Evolutionary conservation across 495 filamentous ascomycete species (phyloP), one percentile per base, ranked within the genome.

Genomic region (Penicillium antarcticum): DNA sequence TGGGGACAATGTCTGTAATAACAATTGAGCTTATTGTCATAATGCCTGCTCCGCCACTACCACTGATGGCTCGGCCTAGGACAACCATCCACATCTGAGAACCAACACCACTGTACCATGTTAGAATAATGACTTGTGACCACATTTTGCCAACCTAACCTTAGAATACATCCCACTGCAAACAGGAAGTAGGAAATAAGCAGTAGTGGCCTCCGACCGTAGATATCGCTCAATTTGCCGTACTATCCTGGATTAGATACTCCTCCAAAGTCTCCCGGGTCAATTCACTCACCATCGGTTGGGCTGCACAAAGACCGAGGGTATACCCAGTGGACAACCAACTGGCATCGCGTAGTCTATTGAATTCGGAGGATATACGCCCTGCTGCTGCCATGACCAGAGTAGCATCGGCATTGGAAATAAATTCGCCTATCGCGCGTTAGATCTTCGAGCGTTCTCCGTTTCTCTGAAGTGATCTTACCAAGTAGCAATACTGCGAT

Each of bases 311-410:
- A 0, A 76, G 67, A 12, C 83, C 83, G 4, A 89, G 62, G 0
- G 74, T 73, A 58, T 85, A 88, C 38, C 75, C 79, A 5, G 83
- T 85, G 9, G 85, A 79, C n/a, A 89, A 60, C 86, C 85, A 89
- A 47, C 72, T 82, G 2, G 81, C 83, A 51, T 80, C 72, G 7
- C 71, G 72, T 9, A 88, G 58, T 26, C 70, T 72, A 52, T 81
- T 69, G 64, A 88, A 88, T 48, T 87, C 80, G 31, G 86, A 89
- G 0, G 85, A 80, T 31, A 89, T 83, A 32, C 65, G 70, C 7
- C 75, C 75, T 32, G 85, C 77, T 0, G 83, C 82, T 0, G 86
- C 84, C 43, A 88, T 68, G 0, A 88, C 72, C 0, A 89, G 72
- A 1, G 82, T 83, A 1, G 67, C 65, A 60, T 89, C 86, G 17